These are phyloP conservation scores for Populus hybrid DNA, from an alignment of 441 rosid genomes.

Conservation along the genomic window DNA sequence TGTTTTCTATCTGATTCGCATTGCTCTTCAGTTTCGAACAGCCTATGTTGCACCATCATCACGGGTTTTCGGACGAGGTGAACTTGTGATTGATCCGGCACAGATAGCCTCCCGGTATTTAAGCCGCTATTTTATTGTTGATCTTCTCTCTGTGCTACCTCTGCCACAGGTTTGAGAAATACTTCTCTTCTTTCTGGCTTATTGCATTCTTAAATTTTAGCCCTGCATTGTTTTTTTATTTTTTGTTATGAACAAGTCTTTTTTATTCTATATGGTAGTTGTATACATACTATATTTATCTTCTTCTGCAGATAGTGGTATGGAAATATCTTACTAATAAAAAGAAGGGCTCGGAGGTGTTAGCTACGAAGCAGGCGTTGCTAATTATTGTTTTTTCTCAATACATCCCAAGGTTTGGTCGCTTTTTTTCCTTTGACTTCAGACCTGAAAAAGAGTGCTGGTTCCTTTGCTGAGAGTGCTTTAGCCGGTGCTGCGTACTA, in stretches of 20 bases:
- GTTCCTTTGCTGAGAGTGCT: slow-evolving; percentile 88
- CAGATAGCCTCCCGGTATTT: slow-evolving; percentile 74
- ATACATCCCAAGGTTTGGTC: slow-evolving; percentile 77
- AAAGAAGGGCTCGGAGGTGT: slow-evolving; percentile 60
- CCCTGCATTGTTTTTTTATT: background rate
- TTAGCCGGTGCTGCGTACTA: slow-evolving; percentile 91
- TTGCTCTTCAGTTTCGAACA: slow-evolving; percentile 86
- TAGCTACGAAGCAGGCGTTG: slow-evolving; percentile 63
- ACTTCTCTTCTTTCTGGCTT: background rate
- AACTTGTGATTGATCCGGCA: slow-evolving; percentile 87
- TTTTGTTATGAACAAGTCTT: background rate
- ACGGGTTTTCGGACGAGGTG: slow-evolving; percentile 95
- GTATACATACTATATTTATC: background rate
- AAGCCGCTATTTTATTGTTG: slow-evolving; percentile 69
- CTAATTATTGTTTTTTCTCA: slow-evolving; percentile 51
- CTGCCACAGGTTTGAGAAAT: slow-evolving; percentile 68
- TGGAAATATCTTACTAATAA: slow-evolving; percentile 55
- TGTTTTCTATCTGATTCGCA: slow-evolving; percentile 61
- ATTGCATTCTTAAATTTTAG: background rate
- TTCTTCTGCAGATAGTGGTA: slow-evolving; percentile 62
- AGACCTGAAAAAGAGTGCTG: slow-evolving; percentile 80
- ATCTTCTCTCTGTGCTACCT: slow-evolving; percentile 84
- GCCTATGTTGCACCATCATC: slow-evolving; percentile 97
- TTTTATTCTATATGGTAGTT: background rate
- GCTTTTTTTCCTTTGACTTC: slow-evolving; percentile 74